Base-by-base conservation (phyloP, 2,329 filamentous ascomycete species). In the Hypomyces rosellus region DNA sequence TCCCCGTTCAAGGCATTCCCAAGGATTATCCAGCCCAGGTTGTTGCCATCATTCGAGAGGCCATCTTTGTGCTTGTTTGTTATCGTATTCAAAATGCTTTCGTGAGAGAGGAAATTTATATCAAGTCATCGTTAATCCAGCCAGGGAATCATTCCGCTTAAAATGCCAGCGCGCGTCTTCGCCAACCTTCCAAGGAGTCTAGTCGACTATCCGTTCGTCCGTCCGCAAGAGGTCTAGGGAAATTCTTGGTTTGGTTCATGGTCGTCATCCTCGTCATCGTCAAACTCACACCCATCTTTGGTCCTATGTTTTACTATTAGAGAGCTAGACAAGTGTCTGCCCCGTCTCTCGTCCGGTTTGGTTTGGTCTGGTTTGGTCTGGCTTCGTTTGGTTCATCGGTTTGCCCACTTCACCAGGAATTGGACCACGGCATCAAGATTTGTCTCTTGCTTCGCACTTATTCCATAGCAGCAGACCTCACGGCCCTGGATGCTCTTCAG, bases 401-500 rank as follows among this genome's bases (percentile, higher is more conserved):
- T 89, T 56, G 90, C 86, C 68, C 88, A 87, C 59, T 90, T 92
- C 69, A 99, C 92, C 67, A 99, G 76, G 88, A 93, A 99, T 67
- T 96, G 88, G 62, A 99, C 77, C 47, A 99, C 93, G 6, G 92
- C 93, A 65, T 99, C 92, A 57, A 99, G 82, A 72, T 99, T 99
- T 51, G 92, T 99, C 73, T 99, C 93, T 68, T 97, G 92, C 71
- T 97, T 97, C 54, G 92, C 93, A 68, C 91, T 96, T 73, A 99
- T 96, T 55, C 92, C 92, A 70, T 99, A 99, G 73, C 93, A 97
- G 73, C 89, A 96, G 60, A 99, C 92, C 70, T 99, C 93, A 49
- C 93, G 88, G 63, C 89, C 86, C 53, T 85, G 87, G 67, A 99
- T 90, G 59, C 82, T 83, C 68, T 93, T 95, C 51, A 99, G 79